Conservation (phyloP, 768 basidiomycete species). For the Boletus huronensis region DNA sequence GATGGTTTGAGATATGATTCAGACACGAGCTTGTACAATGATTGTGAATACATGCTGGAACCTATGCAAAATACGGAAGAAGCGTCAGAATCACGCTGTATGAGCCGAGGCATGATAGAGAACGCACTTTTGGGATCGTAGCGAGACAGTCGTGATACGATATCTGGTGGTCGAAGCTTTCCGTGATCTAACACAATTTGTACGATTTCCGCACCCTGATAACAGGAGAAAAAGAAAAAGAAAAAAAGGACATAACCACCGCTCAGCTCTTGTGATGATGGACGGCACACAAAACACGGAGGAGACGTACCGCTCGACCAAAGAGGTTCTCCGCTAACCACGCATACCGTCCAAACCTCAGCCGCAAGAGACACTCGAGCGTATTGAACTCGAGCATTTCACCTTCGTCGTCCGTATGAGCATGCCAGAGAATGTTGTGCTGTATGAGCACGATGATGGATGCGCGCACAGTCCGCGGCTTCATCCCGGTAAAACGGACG, state of each 20-base stretch:
- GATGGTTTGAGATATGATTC: slow-evolving; percentile 76
- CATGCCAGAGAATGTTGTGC: slow-evolving; percentile 90
- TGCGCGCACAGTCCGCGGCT: slow-evolving; percentile 63
- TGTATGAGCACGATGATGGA: slow-evolving; percentile 79
- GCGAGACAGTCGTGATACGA: slow-evolving; percentile 50
- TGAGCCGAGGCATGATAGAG: slow-evolving; percentile 10
- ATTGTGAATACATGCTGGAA: slow-evolving; percentile 49
- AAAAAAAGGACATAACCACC: no score
- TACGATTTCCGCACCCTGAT: slow-evolving; percentile 72
- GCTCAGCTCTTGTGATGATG: not conserved
- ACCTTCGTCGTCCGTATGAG: slow-evolving; percentile 63
- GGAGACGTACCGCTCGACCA: slow-evolving; percentile 59
- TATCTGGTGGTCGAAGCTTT: slow-evolving; percentile 74
- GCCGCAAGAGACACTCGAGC: slow-evolving; percentile 75
- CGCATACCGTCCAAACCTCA: slow-evolving; percentile 82
- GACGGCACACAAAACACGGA: not conserved
- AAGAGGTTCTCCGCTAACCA: slow-evolving; percentile 69
- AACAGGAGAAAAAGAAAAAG: not conserved
- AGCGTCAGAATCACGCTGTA: not conserved
- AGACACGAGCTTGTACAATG: slow-evolving; percentile 68
- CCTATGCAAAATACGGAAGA: slow-evolving; percentile 15
- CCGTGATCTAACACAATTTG: slow-evolving; percentile 79
- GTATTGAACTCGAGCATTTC: slow-evolving; percentile 80
- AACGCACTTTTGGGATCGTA: slow-evolving; percentile 57
- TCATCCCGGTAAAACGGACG: slow-evolving; percentile 63